Percentiles rank a stretch among this genome's conserved stretches.
phyloP scores from a whole-genome alignment of 2,329 filamentous ascomycete genomes.

The Dothistroma pini region DNA sequence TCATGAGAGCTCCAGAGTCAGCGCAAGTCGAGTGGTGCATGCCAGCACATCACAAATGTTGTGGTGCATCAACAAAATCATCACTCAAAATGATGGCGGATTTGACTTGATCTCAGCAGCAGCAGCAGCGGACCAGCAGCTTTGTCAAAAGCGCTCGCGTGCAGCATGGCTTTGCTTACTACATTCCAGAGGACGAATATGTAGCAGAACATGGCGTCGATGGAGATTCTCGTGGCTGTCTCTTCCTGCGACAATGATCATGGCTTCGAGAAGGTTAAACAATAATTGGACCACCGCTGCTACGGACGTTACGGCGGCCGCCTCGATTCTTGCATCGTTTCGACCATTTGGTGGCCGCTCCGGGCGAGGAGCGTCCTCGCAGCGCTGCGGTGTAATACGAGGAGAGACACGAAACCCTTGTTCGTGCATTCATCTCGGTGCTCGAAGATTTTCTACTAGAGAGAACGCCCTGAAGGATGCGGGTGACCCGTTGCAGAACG shows the following conservation, averaged over 20 bases:
- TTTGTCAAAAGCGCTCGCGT: background rate
- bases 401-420: background rate
- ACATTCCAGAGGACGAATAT: background rate
- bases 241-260: background rate
- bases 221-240: background rate
- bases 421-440: background rate
- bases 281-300: background rate
- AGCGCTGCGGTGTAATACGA: background rate
- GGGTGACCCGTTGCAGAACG: constrained; percentile 3
- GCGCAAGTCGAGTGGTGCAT: background rate
- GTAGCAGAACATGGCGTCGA: background rate
- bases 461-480: constrained; percentile 4
- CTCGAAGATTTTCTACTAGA: background rate
- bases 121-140: background rate
- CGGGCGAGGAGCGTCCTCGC: background rate
- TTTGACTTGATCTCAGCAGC: background rate
- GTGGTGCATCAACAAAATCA: background rate
- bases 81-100: background rate
- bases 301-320: background rate
- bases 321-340: background rate
- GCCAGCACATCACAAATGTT: background rate
- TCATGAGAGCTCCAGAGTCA: background rate
- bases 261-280: no score
- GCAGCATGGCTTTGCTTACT: background rate
- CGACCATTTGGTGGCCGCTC: background rate